These are phyloP conservation scores for Anethum foeniculum DNA, from an alignment of 140 eudicot species.

Conservation along the genomic window DNA sequence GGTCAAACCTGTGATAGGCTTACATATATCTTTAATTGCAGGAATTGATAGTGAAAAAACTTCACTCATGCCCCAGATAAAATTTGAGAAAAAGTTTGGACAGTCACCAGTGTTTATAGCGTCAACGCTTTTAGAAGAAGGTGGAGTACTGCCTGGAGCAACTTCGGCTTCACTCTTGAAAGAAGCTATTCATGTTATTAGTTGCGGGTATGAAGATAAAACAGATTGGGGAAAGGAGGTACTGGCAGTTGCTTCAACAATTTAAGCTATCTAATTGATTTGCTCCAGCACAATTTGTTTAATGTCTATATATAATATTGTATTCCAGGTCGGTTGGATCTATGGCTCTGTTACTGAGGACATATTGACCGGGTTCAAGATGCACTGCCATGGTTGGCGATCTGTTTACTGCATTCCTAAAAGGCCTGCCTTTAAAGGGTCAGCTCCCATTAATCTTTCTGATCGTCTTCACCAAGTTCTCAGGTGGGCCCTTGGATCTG, in stretches of 20 bases:
- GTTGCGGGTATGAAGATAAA: constrained; percentile 99
- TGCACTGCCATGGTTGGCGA: constrained; percentile 99
- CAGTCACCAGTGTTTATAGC: constrained; percentile 94
- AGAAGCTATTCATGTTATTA: constrained; percentile 98
- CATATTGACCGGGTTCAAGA: constrained; percentile 90
- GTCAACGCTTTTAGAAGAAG: constrained; percentile 82
- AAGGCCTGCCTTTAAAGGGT: constrained; percentile 86
- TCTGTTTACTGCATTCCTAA: constrained; percentile 95
- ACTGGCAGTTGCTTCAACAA: not conserved
- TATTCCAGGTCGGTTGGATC: constrained; percentile 86
- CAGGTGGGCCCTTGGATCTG: constrained; percentile 98
- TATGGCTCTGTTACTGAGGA: constrained; percentile 98
- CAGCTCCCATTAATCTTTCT: constrained; percentile 93
- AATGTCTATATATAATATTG: not conserved
- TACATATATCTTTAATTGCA: constrained; percentile 17
- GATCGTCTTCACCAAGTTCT: constrained; percentile 99
- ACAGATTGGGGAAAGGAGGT: constrained; percentile 99
- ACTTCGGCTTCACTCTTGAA: constrained; percentile 80
- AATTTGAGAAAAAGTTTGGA: constrained; percentile 95
- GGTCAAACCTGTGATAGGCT: not conserved
- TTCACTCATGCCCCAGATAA: constrained; percentile 92
- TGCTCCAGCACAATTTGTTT: not conserved
- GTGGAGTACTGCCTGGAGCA: constrained; percentile 76
- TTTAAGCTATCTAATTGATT: not conserved
- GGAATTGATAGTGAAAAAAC: constrained; percentile 87